Percentiles rank a stretch among this genome's conserved stretches.
phyloP scores from a whole-genome alignment of 805 yeast genomes.

The Wickerhamomyces queroliae region DNA sequence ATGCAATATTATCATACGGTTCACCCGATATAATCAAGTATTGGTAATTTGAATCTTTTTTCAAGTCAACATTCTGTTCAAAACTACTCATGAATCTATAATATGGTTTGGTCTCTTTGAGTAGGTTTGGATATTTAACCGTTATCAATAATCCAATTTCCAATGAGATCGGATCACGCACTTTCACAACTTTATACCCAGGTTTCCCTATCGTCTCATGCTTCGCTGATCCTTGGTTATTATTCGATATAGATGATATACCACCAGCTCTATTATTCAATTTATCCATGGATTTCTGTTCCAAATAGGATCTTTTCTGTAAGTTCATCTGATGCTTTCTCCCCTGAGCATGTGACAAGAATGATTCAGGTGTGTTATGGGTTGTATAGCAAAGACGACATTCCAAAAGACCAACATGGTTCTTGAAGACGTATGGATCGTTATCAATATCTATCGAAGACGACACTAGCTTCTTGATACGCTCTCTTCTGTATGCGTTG shows the following conservation, averaged over 20 bases:
- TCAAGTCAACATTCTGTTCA: constrained; percentile 55
- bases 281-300: constrained; percentile 3
- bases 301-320: constrained; percentile 49
- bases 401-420: constrained; percentile 79
- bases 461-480: constrained; percentile 54
- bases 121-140: constrained; percentile 47
- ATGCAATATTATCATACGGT: constrained; percentile 79
- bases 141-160: constrained; percentile 63
- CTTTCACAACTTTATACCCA: constrained; percentile 57
- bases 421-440: constrained; percentile 82
- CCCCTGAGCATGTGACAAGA: constrained; percentile 80
- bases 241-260: constrained; percentile 1
- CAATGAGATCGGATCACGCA: constrained; percentile 54
- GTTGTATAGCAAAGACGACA: constrained; percentile 81
- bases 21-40: constrained; percentile 80
- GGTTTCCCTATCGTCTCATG: constrained; percentile 59
- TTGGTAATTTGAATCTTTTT: constrained; percentile 45
- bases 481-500: constrained; percentile 60
- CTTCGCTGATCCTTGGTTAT: constrained; percentile 29
- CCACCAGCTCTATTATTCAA: constrained; percentile 4
- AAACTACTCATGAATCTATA: constrained; percentile 73
- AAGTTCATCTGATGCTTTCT: constrained; percentile 74
- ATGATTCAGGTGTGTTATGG: constrained; percentile 76
- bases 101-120: constrained; percentile 44
- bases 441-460: constrained; percentile 45